Evolutionary conservation across 2,329 filamentous ascomycete species (phyloP).

Genomic region (Lecanicillium sp.): DNA sequence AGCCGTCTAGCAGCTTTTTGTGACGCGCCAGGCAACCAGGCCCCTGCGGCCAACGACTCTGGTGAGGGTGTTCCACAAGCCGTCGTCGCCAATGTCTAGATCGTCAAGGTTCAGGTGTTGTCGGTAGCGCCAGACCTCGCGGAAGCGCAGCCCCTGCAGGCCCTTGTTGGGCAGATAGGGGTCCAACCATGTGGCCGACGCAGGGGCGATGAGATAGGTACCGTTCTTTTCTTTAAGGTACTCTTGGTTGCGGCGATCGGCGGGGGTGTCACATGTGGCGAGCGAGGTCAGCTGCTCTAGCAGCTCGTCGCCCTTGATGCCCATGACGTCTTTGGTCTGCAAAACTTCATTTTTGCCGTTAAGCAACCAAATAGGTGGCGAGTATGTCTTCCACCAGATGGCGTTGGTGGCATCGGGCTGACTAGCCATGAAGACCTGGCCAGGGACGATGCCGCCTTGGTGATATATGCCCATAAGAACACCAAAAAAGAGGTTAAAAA

Average conservation of each 20-base stretch:
- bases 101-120: conserved; percentile 74
- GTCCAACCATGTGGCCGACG: conserved; percentile 65
- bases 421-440: conserved; percentile 67
- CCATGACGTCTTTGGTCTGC: conserved; percentile 69
- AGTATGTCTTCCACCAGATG: conserved; percentile 84
- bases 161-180: conserved; percentile 55
- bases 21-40: conserved; percentile 57
- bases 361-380: conserved; percentile 72
- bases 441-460: conserved; percentile 71
- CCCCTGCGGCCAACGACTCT: conserved; percentile 61
- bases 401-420: conserved; percentile 63
- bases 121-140: conserved; percentile 62
- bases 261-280: conserved; percentile 57
- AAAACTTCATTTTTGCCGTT: conserved; percentile 69
- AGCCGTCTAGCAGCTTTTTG: conserved; percentile 46
- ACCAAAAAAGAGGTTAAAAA: conserved; percentile 64
- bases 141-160: conserved; percentile 54
- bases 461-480: conserved; percentile 76
- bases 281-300: conserved; percentile 51
- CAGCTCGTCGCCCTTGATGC: conserved; percentile 56
- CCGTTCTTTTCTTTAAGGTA: conserved; percentile 56
- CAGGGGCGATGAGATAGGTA: conserved; percentile 66
- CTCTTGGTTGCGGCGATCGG: conserved; percentile 48
- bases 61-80: conserved; percentile 63
- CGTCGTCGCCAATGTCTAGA: conserved; percentile 71